A percentile compares a stretch with the other conserved stretches of the same genome.
These are phyloP conservation scores for Alternaria sp. DNA, from an alignment of 2,329 filamentous ascomycete species.

Conservation along the genomic window DNA sequence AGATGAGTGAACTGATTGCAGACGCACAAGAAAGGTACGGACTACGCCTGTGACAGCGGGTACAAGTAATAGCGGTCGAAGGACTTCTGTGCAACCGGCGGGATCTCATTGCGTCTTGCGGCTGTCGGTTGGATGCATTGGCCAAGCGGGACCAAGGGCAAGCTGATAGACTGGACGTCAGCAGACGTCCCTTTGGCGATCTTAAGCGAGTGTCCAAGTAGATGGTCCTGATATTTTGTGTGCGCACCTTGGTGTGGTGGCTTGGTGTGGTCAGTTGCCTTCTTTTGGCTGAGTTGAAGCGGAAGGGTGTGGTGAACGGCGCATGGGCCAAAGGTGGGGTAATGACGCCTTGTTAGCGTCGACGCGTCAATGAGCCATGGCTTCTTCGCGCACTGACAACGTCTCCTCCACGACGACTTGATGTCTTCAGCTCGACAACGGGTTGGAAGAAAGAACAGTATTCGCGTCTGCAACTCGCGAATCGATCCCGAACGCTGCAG, in stretches of 20 bases:
- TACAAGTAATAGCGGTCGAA: constrained; percentile 2
- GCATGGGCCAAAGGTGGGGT: constrained; percentile 14
- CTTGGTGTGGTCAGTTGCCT: constrained; percentile 22
- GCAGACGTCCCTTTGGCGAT: not conserved
- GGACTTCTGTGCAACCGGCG: constrained; percentile 1
- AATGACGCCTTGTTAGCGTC: constrained; percentile 3
- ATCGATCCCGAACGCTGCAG: not conserved
- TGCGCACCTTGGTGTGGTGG: not conserved
- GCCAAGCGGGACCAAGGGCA: constrained; percentile 9
- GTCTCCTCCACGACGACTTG: not conserved
- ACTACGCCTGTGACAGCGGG: not conserved
- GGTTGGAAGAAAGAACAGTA: not conserved
- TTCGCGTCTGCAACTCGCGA: not conserved
- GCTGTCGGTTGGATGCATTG: constrained; percentile 1
- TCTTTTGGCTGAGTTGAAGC: not conserved
- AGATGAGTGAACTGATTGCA: not conserved
- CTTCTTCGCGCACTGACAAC: not conserved
- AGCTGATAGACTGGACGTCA: not conserved
- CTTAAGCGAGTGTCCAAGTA: not conserved
- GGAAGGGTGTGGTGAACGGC: not conserved
- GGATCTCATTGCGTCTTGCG: not conserved
- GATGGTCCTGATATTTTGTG: not conserved
- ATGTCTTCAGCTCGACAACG: not conserved
- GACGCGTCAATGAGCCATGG: not conserved
- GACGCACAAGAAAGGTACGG: not conserved